Conservation (phyloP, 305 asterid species). For the Solanum hybrid region DNA sequence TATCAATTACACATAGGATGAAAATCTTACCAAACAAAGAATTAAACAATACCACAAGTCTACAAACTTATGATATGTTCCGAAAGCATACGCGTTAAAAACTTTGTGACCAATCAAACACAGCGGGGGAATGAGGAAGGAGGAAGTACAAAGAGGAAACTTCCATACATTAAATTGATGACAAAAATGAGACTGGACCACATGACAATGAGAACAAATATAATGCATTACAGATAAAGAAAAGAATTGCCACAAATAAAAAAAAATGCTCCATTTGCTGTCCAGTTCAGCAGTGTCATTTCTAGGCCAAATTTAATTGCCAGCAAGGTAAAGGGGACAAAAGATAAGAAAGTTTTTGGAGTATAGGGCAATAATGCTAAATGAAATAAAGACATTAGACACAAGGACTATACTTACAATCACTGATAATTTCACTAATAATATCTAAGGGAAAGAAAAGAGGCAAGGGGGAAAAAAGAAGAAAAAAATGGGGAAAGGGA, state of each 20-base stretch:
- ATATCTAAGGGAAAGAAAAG: background rate
- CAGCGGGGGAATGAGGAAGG: background rate
- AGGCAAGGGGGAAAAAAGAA: background rate
- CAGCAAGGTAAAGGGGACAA: constrained; percentile 1
- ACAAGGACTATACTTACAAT: constrained; percentile 3
- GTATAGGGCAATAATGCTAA: background rate
- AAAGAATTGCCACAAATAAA: constrained; percentile 13
- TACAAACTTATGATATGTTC: background rate
- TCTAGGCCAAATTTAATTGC: background rate
- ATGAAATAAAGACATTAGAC: background rate
- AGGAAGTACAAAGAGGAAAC: background rate
- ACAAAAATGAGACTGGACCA: constrained; percentile 11
- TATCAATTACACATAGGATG: background rate
- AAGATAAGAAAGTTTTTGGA: background rate
- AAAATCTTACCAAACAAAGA: background rate
- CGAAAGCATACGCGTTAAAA: background rate
- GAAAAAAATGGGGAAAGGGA: background rate
- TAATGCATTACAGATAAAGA: constrained; percentile 7
- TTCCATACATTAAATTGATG: background rate
- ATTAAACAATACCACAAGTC: background rate
- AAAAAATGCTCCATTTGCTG: constrained; percentile 13
- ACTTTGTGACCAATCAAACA: background rate
- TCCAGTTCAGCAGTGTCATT: constrained; percentile 17
- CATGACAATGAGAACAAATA: constrained; percentile 9
- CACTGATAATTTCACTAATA: background rate